Evolutionary conservation across 129 eudicot species (phyloP).

Genomic region (Flaveria ramosissima): DNA sequence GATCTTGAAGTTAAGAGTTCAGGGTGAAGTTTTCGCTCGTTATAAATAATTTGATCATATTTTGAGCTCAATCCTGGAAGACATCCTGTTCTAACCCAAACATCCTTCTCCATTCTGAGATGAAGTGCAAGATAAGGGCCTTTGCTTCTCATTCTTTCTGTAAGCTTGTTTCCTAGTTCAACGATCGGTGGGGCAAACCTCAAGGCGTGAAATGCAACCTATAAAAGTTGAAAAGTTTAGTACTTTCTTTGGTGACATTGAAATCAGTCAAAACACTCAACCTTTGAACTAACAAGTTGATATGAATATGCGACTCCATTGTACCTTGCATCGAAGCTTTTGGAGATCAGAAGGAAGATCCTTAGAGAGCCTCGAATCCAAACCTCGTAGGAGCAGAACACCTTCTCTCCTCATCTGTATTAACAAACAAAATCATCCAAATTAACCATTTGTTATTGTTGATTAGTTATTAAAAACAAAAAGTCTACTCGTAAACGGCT

Average conservation of each 20-base stretch:
- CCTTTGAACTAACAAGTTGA: background rate
- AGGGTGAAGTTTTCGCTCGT: slow-evolving; percentile 72
- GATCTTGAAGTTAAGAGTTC: slow-evolving; percentile 86
- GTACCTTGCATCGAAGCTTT: slow-evolving; percentile 99
- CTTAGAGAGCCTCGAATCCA: slow-evolving; percentile 93
- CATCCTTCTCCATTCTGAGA: slow-evolving; percentile 92
- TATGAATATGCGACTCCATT: background rate
- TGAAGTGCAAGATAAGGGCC: slow-evolving; percentile 97
- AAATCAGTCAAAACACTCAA: background rate
- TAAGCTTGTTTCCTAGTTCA: slow-evolving; percentile 73
- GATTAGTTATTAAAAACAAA: slow-evolving; percentile 3
- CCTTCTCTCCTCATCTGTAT: slow-evolving; percentile 85
- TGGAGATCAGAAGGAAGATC: slow-evolving; percentile 98
- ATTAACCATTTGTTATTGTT: background rate
- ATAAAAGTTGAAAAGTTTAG: background rate
- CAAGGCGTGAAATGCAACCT: slow-evolving; percentile 93
- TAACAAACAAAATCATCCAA: slow-evolving; percentile 30
- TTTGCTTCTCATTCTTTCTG: slow-evolving; percentile 80
- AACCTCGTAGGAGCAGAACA: slow-evolving; percentile 78
- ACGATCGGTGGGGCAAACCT: slow-evolving; percentile 78
- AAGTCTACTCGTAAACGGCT: slow-evolving; percentile 1
- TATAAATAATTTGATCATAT: slow-evolving; percentile 61
- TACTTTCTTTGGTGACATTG: background rate
- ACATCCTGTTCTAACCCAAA: slow-evolving; percentile 98
- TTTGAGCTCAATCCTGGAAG: slow-evolving; percentile 79